These are phyloP conservation scores for Penicillium bovifimosum DNA, from an alignment of 495 filamentous ascomycete species.

Conservation along the genomic window DNA sequence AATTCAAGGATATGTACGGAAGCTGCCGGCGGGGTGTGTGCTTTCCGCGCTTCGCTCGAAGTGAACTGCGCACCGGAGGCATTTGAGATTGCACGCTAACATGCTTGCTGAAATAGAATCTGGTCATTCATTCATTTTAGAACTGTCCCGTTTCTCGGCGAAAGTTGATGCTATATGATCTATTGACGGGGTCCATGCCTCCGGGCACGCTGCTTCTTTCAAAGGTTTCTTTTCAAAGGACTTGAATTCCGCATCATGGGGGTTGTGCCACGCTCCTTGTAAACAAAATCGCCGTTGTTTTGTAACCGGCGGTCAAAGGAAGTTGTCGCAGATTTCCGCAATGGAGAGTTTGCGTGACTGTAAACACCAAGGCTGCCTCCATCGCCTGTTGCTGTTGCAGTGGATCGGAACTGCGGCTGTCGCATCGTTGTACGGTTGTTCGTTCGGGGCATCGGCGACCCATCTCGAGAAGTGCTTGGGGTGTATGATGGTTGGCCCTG, in stretches of 20 bases:
- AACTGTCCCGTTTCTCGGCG: slow-evolving; percentile 40
- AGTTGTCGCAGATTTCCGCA: slow-evolving; percentile 57
- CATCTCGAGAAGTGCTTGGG: slow-evolving; percentile 43
- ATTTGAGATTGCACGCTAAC: background rate
- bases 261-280: slow-evolving; percentile 36
- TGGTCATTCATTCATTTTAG: slow-evolving; percentile 17
- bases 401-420: slow-evolving; percentile 51
- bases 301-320: slow-evolving; percentile 38
- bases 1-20: slow-evolving; percentile 10
- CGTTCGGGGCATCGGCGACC: slow-evolving; percentile 43
- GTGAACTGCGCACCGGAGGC: background rate
- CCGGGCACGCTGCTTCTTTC: slow-evolving; percentile 40
- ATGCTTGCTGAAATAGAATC: slow-evolving; percentile 3
- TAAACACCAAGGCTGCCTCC: slow-evolving; percentile 79
- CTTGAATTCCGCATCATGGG: slow-evolving; percentile 37
- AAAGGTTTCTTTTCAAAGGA: slow-evolving; percentile 40
- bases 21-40: background rate
- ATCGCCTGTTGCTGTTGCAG: slow-evolving; percentile 45
- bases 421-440: slow-evolving; percentile 45
- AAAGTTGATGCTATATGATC: slow-evolving; percentile 16
- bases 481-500: slow-evolving; percentile 34
- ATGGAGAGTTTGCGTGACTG: slow-evolving; percentile 72
- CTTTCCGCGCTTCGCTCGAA: background rate
- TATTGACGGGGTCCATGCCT: slow-evolving; percentile 25
- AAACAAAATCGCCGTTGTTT: slow-evolving; percentile 33